Conservation (phyloP, 306 rosid species). For the Adenanthera pavonina region DNA sequence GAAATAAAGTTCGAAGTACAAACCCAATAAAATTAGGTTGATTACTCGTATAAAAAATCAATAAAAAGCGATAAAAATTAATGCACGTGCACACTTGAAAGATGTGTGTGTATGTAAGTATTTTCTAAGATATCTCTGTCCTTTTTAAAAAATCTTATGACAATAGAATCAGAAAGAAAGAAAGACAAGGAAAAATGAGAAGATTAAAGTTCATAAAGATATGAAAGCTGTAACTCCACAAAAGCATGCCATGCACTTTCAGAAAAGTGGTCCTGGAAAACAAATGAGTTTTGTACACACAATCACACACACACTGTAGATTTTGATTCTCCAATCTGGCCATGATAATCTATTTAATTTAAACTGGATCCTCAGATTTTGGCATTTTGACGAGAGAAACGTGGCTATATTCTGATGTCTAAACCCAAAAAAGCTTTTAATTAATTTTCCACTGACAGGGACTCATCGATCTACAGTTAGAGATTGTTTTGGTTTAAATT, state of each 20-base stretch:
- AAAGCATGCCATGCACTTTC: background rate
- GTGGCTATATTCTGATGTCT: constrained; percentile 10
- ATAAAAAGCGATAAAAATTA: background rate
- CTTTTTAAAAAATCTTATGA: background rate
- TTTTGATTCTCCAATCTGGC: constrained; percentile 38
- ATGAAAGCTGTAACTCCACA: background rate
- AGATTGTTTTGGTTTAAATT: background rate
- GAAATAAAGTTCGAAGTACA: background rate
- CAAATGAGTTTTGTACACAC: background rate
- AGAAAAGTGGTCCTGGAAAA: constrained; percentile 5
- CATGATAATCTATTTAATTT: constrained; percentile 42
- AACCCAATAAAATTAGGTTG: background rate
- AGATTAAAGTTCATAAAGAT: constrained; percentile 2
- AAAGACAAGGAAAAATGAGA: background rate
- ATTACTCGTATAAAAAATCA: background rate
- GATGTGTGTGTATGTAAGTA: too few species aligned
- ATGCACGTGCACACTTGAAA: constrained; percentile 5
- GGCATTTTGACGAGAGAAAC: constrained; percentile 22
- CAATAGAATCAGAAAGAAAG: background rate
- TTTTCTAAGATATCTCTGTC: background rate
- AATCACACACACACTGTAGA: background rate
- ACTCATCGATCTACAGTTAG: background rate
- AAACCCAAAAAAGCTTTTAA: too few species aligned
- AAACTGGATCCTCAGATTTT: constrained; percentile 14
- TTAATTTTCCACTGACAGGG: background rate